A percentile compares a stretch with the other conserved stretches of the same genome.
Conservation (phyloP, 495 filamentous ascomycete genomes). For the Talaromyces thailandensis region DNA sequence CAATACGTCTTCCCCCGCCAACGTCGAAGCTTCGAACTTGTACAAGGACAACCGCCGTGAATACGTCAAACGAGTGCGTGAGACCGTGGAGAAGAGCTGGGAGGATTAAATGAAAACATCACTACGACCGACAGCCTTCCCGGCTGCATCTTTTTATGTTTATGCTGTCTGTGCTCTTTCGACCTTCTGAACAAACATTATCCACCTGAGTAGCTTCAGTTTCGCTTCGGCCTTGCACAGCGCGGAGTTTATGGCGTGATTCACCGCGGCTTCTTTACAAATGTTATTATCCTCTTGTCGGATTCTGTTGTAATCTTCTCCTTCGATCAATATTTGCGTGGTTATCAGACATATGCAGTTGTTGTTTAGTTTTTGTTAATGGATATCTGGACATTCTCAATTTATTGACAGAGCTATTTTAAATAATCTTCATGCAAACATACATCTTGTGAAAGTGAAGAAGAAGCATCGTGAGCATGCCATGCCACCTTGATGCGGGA, state of each 20-base stretch:
- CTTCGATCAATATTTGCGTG: not conserved
- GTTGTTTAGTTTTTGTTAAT: not conserved
- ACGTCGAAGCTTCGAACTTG: conserved; percentile 95
- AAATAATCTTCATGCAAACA: too few relatives aligned
- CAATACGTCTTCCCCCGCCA: conserved; percentile 93
- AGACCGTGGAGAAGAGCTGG: conserved; percentile 99
- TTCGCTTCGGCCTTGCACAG: conserved; percentile 5
- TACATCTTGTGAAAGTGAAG: too few relatives aligned
- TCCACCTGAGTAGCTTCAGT: not conserved
- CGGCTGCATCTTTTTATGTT: not conserved
- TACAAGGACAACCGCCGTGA: conserved; percentile 98
- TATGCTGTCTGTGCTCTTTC: not conserved
- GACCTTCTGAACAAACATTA: not conserved
- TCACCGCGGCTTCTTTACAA: not conserved
- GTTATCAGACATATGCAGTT: not conserved
- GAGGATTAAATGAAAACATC: conserved; percentile 51
- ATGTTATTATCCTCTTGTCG: not conserved
- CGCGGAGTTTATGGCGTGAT: conserved; percentile 8
- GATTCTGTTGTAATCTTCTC: not conserved
- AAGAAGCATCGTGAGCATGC: too few relatives aligned
- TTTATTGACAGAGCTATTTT: not conserved
- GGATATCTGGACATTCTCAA: not conserved
- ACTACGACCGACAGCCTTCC: not conserved
- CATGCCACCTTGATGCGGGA: conserved; percentile 3
- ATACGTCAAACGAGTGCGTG: conserved; percentile 87